Evolutionary conservation across 2,329 filamentous ascomycete genomes (phyloP), one percentile per base, ranked within the genome.

Genomic region (Colletotrichum musae): DNA sequence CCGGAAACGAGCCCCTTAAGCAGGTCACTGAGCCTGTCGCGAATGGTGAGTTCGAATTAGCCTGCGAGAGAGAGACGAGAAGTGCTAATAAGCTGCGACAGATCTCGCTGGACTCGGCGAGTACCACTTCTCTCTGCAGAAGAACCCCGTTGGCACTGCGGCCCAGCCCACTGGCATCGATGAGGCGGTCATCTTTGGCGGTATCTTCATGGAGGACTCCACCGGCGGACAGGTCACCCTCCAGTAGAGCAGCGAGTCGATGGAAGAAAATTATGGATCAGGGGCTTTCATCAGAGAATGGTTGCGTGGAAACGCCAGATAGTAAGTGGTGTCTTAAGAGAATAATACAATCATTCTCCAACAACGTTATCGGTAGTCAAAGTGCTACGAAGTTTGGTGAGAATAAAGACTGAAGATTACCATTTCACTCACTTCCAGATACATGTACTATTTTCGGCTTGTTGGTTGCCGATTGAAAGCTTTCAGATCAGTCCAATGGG

Each of bases 111-210:
- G 83, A 4, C 78, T 78, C n/a, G 84, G 84, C 16, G 82, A 85
- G 67, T 84, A 72, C 72, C 84, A 86, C 74, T 76, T 85, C 16
- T 83, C 83, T 43, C 75, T 85, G 10, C 75, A 85, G 61, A 85
- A 85, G 80, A 83, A 72, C 58, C 48, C 71, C n/a, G 74, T 75
- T 16, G 76, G 75, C 56, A 57, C 77, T 45, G 79, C 78, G 5
- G 77, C 75, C 53, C 79, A 80, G 64, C 72, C 73, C 41, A 71
- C 70, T 36, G 74, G 74, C 15, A 74, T 79, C 43, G 71, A 79
- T 50, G 79, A 80, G 57, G 78, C 78, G 4, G 18, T 80, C 9
- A 71, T 75, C 6, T 80, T 75, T 64, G 78, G 76, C 6, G 79
- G 78, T 6, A 74, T 80, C 7, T 80, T 80, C 68, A 74, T 79